Evolutionary conservation across 2,329 filamentous ascomycete genomes (phyloP).

Genomic region (Alternaria dauci): DNA sequence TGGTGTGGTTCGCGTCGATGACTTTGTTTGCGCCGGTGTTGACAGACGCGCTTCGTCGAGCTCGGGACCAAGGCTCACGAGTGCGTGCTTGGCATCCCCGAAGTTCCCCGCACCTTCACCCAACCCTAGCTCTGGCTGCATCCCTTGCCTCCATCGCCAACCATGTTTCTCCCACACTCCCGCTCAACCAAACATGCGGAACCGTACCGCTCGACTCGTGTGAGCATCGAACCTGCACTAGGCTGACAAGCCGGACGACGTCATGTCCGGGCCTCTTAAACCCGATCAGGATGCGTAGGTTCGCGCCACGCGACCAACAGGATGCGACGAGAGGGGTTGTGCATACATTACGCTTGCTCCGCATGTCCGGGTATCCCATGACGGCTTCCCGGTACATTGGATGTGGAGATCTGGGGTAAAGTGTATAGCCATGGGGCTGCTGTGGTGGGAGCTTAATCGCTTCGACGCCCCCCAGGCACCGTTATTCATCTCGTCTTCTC

Average conservation of each 20-base stretch:
- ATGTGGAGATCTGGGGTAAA: constrained; percentile 17
- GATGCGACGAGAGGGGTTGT: constrained; percentile 37
- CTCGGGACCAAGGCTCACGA: constrained; percentile 25
- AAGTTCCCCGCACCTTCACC: constrained; percentile 22
- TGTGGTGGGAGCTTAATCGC: background rate
- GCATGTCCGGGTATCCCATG: constrained; percentile 28
- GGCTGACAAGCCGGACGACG: constrained; percentile 5
- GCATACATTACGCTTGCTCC: constrained; percentile 36
- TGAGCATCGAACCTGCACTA: background rate
- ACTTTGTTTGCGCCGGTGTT: constrained; percentile 6
- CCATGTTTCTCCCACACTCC: background rate
- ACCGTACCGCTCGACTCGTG: constrained; percentile 4
- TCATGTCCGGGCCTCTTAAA: constrained; percentile 22
- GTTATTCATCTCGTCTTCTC: background rate
- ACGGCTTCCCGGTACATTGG: constrained; percentile 8
- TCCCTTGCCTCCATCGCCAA: background rate
- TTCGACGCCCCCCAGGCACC: background rate
- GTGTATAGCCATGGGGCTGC: constrained; percentile 15
- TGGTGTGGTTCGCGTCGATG: constrained; percentile 35
- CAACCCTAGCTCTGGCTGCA: background rate
- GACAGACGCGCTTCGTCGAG: constrained; percentile 20
- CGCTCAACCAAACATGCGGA: constrained; percentile 10
- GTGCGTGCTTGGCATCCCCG: constrained; percentile 25
- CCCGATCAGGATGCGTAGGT: constrained; percentile 17
- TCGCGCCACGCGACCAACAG: constrained; percentile 11